Conservation (phyloP, 495 filamentous ascomycete species). For the Penicillium tannophilum region DNA sequence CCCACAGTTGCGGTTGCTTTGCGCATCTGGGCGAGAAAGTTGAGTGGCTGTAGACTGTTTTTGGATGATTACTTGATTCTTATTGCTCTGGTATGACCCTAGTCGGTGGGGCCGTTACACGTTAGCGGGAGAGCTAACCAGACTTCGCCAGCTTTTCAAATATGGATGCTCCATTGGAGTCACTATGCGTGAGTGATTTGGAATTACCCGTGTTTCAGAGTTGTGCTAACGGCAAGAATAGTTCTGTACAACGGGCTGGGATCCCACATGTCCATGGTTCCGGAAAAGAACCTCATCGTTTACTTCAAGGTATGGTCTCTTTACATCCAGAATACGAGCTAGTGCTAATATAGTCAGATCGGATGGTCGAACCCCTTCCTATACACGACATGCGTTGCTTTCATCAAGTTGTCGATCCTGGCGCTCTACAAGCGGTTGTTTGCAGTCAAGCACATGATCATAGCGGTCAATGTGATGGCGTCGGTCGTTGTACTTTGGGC, state of each 20-base stretch:
- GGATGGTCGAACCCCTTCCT: constrained; percentile 34
- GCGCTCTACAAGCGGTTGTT: constrained; percentile 45
- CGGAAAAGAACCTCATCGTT: constrained; percentile 26
- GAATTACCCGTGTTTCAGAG: background rate
- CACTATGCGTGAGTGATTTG: constrained; percentile 27
- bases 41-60: constrained; percentile 29
- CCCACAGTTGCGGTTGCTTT: constrained; percentile 34
- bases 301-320: constrained; percentile 31
- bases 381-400: constrained; percentile 32
- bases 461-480: constrained; percentile 29
- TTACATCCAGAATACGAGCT: background rate
- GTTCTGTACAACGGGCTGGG: constrained; percentile 38
- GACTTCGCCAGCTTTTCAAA: constrained; percentile 30
- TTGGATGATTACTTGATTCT: constrained; percentile 45
- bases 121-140: background rate
- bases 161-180: constrained; percentile 38
- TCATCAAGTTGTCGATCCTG: constrained; percentile 49
- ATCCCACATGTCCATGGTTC: constrained; percentile 37
- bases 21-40: constrained; percentile 29
- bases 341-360: constrained; percentile 15
- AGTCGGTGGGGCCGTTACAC: background rate
- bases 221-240: constrained; percentile 12
- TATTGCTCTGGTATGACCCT: constrained; percentile 30
- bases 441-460: constrained; percentile 26
- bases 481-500: constrained; percentile 35